Percentiles rank a stretch among this genome's conserved stretches.
Conservation (phyloP, 805 yeast species). For the Scheffersomyces stipitis region DNA sequence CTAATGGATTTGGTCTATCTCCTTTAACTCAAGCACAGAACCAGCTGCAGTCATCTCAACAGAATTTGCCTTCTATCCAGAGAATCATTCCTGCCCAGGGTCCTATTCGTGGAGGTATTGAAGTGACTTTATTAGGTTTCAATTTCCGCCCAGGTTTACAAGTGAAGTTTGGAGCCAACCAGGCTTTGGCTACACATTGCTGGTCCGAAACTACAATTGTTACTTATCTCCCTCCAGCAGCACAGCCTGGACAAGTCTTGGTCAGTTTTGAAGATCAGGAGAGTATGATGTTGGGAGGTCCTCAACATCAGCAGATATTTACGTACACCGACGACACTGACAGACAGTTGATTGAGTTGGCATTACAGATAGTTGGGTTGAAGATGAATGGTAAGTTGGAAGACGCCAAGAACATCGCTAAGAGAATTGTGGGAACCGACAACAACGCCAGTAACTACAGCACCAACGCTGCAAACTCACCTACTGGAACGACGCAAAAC, state of each 20-base stretch:
- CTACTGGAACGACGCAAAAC: background rate
- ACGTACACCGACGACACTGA: slow-evolving; percentile 96
- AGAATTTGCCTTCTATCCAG: slow-evolving; percentile 59
- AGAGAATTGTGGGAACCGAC: slow-evolving; percentile 77
- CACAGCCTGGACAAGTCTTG: slow-evolving; percentile 85
- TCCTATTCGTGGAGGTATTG: slow-evolving; percentile 94
- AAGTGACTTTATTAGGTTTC: slow-evolving; percentile 84
- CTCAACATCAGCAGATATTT: slow-evolving; percentile 59
- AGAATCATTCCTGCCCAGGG: slow-evolving; percentile 95
- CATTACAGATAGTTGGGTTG: slow-evolving; percentile 92
- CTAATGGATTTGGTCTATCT: slow-evolving; percentile 10
- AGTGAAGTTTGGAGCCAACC: slow-evolving; percentile 83
- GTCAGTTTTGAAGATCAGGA: slow-evolving; percentile 73
- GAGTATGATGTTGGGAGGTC: slow-evolving; percentile 24
- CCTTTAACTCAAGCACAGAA: slow-evolving; percentile 10
- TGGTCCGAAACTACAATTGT: slow-evolving; percentile 96
- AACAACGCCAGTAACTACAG: slow-evolving; percentile 26
- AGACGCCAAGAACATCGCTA: slow-evolving; percentile 92
- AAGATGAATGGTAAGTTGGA: slow-evolving; percentile 96
- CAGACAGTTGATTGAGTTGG: slow-evolving; percentile 89
- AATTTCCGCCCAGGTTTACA: slow-evolving; percentile 80
- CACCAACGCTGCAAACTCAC: slow-evolving; percentile 35
- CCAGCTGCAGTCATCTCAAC: slow-evolving; percentile 8
- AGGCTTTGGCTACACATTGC: slow-evolving; percentile 83
- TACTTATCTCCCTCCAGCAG: slow-evolving; percentile 89